Percentiles rank a stretch among this genome's conserved stretches.
phyloP scores from a whole-genome alignment of 2,329 filamentous ascomycete genomes.

The Calonectria henricotiae region DNA sequence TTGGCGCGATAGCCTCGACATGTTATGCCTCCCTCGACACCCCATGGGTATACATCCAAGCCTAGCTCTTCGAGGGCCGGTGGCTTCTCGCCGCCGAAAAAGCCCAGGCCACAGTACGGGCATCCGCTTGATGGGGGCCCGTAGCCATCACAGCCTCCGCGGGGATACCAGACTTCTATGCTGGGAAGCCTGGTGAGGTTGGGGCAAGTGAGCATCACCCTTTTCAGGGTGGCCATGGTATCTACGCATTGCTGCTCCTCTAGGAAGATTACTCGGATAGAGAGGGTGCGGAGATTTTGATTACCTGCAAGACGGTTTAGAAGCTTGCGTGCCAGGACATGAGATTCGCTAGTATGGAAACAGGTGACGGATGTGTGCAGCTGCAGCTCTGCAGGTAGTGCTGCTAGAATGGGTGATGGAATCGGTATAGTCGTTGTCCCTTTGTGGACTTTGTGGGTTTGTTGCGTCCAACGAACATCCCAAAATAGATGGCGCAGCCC shows the following conservation, averaged over 20 bases:
- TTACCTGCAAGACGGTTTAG: slow-evolving; percentile 13
- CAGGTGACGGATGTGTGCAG: slow-evolving; percentile 33
- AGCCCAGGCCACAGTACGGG: slow-evolving; percentile 28
- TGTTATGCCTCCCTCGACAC: not conserved
- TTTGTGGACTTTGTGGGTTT: not conserved
- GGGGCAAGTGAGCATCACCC: slow-evolving; percentile 36
- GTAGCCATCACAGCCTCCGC: not conserved
- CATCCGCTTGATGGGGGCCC: not conserved
- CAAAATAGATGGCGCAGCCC: slow-evolving; percentile 30
- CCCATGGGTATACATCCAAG: slow-evolving; percentile 33
- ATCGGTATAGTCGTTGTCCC: slow-evolving; percentile 11
- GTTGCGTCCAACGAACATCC: slow-evolving; percentile 16
- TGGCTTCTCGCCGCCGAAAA: slow-evolving; percentile 26
- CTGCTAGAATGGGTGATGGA: slow-evolving; percentile 21
- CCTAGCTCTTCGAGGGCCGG: slow-evolving; percentile 33
- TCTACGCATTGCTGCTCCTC: slow-evolving; percentile 33
- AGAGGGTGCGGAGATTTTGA: slow-evolving; percentile 29
- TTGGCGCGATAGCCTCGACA: slow-evolving; percentile 25
- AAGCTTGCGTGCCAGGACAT: slow-evolving; percentile 23
- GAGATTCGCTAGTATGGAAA: slow-evolving; percentile 10
- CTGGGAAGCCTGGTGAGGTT: slow-evolving; percentile 30
- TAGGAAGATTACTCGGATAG: slow-evolving; percentile 21
- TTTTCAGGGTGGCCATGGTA: slow-evolving; percentile 33
- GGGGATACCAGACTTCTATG: slow-evolving; percentile 30
- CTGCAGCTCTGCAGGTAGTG: slow-evolving; percentile 1